Percentiles rank a stretch among this genome's conserved stretches.
phyloP scores from a whole-genome alignment of 768 basidiomycete genomes.

The Boletus fagicola region DNA sequence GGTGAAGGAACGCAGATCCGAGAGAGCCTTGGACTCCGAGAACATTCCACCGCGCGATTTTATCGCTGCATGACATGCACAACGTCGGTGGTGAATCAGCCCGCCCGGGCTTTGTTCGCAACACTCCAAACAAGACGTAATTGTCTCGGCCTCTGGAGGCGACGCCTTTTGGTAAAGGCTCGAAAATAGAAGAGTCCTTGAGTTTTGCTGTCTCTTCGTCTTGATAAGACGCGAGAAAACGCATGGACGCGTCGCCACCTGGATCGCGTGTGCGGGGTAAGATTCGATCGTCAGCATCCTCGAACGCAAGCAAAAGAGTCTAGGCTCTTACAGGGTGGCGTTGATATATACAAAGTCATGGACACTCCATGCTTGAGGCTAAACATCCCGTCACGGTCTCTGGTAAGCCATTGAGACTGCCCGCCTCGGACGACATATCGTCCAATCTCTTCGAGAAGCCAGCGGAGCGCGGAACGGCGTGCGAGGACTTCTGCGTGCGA shows the following conservation, averaged over 20 bases:
- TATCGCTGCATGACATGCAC: conserved; percentile 94
- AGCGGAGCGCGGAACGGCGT: conserved; percentile 70
- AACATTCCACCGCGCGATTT: conserved; percentile 84
- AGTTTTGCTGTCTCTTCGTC: conserved; percentile 68
- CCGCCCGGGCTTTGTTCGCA: conserved; percentile 93
- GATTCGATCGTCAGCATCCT: conserved; percentile 20
- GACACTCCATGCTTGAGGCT: conserved; percentile 44
- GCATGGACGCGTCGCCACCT: conserved; percentile 91
- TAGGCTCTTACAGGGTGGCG: conserved; percentile 49
- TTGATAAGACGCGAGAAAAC: conserved; percentile 72
- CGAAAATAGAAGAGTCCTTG: conserved; percentile 49
- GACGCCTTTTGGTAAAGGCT: conserved; percentile 34
- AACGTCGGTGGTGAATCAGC: conserved; percentile 82
- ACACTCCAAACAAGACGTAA: conserved; percentile 68
- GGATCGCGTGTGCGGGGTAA: conserved; percentile 3
- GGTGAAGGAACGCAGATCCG: conserved; percentile 49
- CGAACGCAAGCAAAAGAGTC: conserved; percentile 45
- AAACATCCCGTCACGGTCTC: conserved; percentile 40
- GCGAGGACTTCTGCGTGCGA: conserved; percentile 93
- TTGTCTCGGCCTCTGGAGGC: conserved; percentile 77
- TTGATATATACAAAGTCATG: conserved; percentile 75
- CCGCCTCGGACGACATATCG: conserved; percentile 19
- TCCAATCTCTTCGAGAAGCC: conserved; percentile 72
- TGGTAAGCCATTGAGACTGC: conserved; percentile 51
- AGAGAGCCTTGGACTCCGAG: conserved; percentile 87